Evolutionary conservation across 2,329 filamentous ascomycete species (phyloP).

Genomic region (Microthyrium microscopicum): DNA sequence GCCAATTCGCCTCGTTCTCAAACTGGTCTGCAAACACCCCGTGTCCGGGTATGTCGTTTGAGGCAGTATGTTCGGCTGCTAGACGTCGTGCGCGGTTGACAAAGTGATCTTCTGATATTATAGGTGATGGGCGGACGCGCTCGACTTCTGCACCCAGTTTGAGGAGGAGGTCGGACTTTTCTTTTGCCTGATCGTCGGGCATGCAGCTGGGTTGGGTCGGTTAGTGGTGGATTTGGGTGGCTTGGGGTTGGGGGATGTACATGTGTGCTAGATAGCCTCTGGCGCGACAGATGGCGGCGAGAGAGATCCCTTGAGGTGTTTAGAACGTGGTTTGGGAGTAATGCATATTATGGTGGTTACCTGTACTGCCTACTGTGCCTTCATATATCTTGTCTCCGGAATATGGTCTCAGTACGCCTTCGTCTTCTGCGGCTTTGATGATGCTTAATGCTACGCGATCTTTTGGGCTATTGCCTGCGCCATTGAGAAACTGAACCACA

Average conservation of each 20-base stretch:
- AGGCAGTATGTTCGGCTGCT: constrained; percentile 54
- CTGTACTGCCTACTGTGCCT: constrained; percentile 84
- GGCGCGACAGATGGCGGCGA: constrained; percentile 76
- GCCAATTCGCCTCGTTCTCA: constrained; percentile 77
- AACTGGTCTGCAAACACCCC: constrained; percentile 97
- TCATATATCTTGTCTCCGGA: constrained; percentile 93
- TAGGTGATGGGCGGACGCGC: constrained; percentile 76
- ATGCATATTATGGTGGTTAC: constrained; percentile 5
- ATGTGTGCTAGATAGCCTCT: constrained; percentile 87
- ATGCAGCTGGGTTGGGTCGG: constrained; percentile 69
- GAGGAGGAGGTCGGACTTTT: constrained; percentile 77
- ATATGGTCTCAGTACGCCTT: constrained; percentile 57
- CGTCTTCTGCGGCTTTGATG: constrained; percentile 62
- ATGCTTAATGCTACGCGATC: constrained; percentile 87
- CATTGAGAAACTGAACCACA: constrained; percentile 60
- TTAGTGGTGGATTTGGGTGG: constrained; percentile 1
- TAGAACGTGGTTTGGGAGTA: not conserved
- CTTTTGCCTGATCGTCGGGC: constrained; percentile 75
- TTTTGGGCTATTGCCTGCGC: constrained; percentile 84
- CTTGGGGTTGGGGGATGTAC: no score
- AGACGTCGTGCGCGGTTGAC: constrained; percentile 76
- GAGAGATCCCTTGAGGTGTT: constrained; percentile 90
- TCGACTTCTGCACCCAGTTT: constrained; percentile 90
- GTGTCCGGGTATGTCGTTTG: constrained; percentile 41
- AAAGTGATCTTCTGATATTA: constrained; percentile 84